Conservation (phyloP, 495 filamentous ascomycete genomes). For the Lasiosphaeria ovina region DNA sequence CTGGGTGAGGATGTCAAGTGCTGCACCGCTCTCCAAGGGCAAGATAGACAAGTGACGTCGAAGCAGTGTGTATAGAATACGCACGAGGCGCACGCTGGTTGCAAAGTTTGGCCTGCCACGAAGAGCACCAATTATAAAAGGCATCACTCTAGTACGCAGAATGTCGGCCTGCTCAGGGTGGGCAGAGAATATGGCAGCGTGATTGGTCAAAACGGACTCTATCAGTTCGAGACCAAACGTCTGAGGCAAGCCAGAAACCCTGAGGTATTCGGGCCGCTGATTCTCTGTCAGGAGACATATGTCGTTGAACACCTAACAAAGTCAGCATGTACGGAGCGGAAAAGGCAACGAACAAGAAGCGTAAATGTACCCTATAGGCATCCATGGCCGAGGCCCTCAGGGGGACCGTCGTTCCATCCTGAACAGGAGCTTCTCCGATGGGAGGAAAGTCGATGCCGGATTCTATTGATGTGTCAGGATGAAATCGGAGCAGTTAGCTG, state of each 20-base stretch:
- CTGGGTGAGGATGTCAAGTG: conserved; percentile 79
- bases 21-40: conserved; percentile 77
- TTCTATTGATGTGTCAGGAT: conserved; percentile 26
- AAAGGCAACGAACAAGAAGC: background rate
- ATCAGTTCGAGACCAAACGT: conserved; percentile 87
- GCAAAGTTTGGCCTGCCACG: conserved; percentile 79
- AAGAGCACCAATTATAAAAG: conserved; percentile 72
- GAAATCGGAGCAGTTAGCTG: background rate
- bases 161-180: conserved; percentile 82
- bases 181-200: conserved; percentile 70
- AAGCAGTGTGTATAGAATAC: conserved; percentile 77
- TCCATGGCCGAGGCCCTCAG: conserved; percentile 78
- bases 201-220: conserved; percentile 82
- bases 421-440: conserved; percentile 60
- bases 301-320: conserved; percentile 73
- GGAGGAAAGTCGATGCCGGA: conserved; percentile 50
- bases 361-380: conserved; percentile 63
- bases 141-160: conserved; percentile 76
- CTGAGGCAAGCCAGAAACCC: conserved; percentile 69
- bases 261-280: conserved; percentile 74
- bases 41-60: conserved; percentile 73
- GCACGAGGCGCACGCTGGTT: conserved; percentile 74
- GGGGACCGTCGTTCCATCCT: conserved; percentile 55
- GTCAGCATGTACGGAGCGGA: conserved; percentile 21
- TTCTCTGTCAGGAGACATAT: conserved; percentile 85